phyloP scores from a whole-genome alignment of 768 basidiomycete genomes.

The Hebeloma cylindrosporum region DNA sequence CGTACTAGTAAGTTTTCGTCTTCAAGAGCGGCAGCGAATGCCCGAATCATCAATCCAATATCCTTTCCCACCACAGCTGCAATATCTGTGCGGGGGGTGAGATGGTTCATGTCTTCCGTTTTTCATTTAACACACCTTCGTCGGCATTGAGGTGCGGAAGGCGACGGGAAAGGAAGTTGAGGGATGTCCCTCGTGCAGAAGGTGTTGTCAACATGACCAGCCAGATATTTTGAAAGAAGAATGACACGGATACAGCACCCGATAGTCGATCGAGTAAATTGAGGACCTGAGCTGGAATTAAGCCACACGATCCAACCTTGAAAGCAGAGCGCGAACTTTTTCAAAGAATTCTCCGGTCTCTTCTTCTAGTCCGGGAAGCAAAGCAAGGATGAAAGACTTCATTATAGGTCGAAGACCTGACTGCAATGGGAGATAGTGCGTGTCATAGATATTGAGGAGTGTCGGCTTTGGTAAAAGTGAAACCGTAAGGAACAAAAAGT shows the following conservation, averaged over 20 bases:
- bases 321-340: slow-evolving; percentile 44
- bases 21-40: slow-evolving; percentile 87
- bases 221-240: slow-evolving; percentile 97
- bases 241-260: slow-evolving; percentile 78
- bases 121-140: slow-evolving; percentile 51
- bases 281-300: slow-evolving; percentile 57
- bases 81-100: slow-evolving; percentile 57
- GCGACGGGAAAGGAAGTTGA: slow-evolving; percentile 84
- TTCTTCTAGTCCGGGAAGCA: slow-evolving; percentile 95
- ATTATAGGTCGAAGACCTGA: slow-evolving; percentile 79
- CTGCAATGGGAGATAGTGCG: slow-evolving; percentile 87
- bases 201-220: slow-evolving; percentile 90
- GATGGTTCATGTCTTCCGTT: not conserved
- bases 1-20: slow-evolving; percentile 93
- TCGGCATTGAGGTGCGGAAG: slow-evolving; percentile 68
- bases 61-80: slow-evolving; percentile 77
- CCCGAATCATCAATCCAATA: slow-evolving; percentile 92
- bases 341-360: slow-evolving; percentile 98
- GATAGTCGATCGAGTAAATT: slow-evolving; percentile 79
- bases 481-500: not conserved
- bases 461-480: slow-evolving; percentile 54
- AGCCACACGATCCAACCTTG: slow-evolving; percentile 1
- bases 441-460: slow-evolving; percentile 89
- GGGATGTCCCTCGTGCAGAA: slow-evolving; percentile 76
- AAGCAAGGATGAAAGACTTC: slow-evolving; percentile 91